phyloP scores from a whole-genome alignment of 768 basidiomycete genomes.

The Lentinula sp. region DNA sequence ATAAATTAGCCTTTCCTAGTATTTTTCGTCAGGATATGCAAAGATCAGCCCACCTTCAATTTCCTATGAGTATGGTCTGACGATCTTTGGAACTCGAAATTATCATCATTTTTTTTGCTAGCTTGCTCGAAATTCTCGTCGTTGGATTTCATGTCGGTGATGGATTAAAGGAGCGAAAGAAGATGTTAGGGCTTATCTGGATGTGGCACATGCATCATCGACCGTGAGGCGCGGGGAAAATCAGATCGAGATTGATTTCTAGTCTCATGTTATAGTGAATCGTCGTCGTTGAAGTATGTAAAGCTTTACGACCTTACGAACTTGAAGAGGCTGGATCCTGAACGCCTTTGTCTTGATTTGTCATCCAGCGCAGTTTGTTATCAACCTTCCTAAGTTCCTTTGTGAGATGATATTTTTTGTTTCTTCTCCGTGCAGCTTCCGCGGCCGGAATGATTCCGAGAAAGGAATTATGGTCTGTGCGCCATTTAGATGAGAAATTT shows the following conservation, averaged over 20 bases:
- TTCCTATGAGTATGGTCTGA: slow-evolving; percentile 31
- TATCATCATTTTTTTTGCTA: not conserved
- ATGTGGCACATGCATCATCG: not conserved
- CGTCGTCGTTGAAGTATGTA: no score
- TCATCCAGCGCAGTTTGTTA: no score
- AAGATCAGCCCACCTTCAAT: slow-evolving; percentile 24
- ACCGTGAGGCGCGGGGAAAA: not conserved
- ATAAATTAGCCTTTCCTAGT: not conserved
- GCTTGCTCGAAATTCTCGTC: not conserved
- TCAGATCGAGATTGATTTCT: no score
- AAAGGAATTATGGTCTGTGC: not conserved
- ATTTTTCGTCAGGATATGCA: not conserved
- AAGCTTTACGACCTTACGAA: no score
- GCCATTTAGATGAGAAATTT: not conserved
- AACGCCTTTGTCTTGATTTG: no score
- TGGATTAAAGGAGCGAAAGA: not conserved
- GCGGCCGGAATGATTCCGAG: no score
- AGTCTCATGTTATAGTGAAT: no score
- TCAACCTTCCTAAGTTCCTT: no score
- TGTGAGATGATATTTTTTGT: not conserved
- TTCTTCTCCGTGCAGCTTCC: no score
- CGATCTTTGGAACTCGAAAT: not conserved
- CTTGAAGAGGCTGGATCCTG: no score
- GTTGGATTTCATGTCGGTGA: not conserved
- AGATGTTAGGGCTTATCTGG: no score